Conservation (phyloP, 2,329 filamentous ascomycete species). For the Penicillium sp. region DNA sequence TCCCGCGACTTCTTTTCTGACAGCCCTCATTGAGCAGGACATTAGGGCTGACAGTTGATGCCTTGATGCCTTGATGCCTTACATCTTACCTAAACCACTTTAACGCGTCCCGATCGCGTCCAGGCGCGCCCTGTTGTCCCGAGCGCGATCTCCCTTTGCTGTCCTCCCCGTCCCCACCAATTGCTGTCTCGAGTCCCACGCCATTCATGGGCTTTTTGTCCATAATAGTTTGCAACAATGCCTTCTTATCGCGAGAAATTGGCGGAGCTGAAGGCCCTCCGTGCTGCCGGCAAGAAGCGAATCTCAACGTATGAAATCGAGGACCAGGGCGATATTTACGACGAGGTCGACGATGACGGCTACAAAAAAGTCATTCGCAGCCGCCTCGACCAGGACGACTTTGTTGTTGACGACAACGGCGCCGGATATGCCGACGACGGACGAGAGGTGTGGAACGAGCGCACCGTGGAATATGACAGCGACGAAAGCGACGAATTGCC, state of each 20-base stretch:
- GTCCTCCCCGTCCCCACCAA: slow-evolving; percentile 24
- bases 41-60: neutral
- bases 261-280: slow-evolving; percentile 80
- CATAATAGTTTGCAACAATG: slow-evolving; percentile 27
- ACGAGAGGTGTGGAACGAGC: slow-evolving; percentile 85
- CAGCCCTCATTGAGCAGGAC: neutral
- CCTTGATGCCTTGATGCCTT: neutral
- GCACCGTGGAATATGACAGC: slow-evolving; percentile 56
- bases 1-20: no score
- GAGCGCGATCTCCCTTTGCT: slow-evolving; percentile 17
- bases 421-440: slow-evolving; percentile 96
- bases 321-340: slow-evolving; percentile 83
- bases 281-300: slow-evolving; percentile 86
- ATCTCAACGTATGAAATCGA: slow-evolving; percentile 84
- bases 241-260: slow-evolving; percentile 38
- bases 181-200: slow-evolving; percentile 11
- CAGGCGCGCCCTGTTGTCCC: slow-evolving; percentile 16
- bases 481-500: slow-evolving; percentile 73
- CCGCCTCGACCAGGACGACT: slow-evolving; percentile 90
- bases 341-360: slow-evolving; percentile 93
- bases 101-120: slow-evolving; percentile 23
- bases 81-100: slow-evolving; percentile 20
- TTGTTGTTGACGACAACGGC: slow-evolving; percentile 97
- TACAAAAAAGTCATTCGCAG: slow-evolving; percentile 95
- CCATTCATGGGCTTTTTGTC: slow-evolving; percentile 19